Conservation (phyloP, 371 early-diverging fungal species). For the Mortierella sp. region DNA sequence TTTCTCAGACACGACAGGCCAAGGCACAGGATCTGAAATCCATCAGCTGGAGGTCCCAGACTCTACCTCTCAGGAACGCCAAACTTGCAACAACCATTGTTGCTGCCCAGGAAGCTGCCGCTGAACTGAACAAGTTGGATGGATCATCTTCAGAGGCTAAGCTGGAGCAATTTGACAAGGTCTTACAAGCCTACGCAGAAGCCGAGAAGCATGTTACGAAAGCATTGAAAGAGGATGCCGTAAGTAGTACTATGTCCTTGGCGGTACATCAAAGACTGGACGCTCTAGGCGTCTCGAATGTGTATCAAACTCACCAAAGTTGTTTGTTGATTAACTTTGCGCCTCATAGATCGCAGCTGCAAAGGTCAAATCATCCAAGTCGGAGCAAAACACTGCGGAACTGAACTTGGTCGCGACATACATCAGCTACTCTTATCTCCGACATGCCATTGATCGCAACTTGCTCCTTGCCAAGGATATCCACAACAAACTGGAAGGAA, state of each 20-base stretch:
- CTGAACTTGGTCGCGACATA: slow-evolving; percentile 66
- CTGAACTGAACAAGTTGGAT: slow-evolving; percentile 14
- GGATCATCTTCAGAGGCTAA: slow-evolving; percentile 35
- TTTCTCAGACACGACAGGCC: slow-evolving; percentile 54
- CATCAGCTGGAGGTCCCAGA: slow-evolving; percentile 60
- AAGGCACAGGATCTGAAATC: slow-evolving; percentile 55
- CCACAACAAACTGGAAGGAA: slow-evolving; percentile 42
- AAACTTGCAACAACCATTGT: slow-evolving; percentile 55
- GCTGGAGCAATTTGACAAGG: slow-evolving; percentile 60
- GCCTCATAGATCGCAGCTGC: slow-evolving; percentile 63
- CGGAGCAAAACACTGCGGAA: slow-evolving; percentile 68
- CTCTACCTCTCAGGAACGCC: slow-evolving; percentile 57
- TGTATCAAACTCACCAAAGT: too few relatives aligned
- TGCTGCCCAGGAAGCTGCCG: slow-evolving; percentile 54
- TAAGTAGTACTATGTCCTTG: slow-evolving; percentile 23
- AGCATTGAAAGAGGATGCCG: slow-evolving; percentile 73
- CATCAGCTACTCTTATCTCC: slow-evolving; percentile 65
- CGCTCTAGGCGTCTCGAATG: too few relatives aligned
- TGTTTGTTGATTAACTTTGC: neutral
- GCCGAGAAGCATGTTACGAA: slow-evolving; percentile 70
- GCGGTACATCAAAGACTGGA: too few relatives aligned
- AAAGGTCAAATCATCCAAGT: slow-evolving; percentile 79
- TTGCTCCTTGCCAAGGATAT: slow-evolving; percentile 57
- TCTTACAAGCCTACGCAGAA: slow-evolving; percentile 66
- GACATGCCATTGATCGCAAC: slow-evolving; percentile 67